Base-by-base conservation (phyloP, 2,329 filamentous ascomycete species). In the Pyricularia pennisetigena region DNA sequence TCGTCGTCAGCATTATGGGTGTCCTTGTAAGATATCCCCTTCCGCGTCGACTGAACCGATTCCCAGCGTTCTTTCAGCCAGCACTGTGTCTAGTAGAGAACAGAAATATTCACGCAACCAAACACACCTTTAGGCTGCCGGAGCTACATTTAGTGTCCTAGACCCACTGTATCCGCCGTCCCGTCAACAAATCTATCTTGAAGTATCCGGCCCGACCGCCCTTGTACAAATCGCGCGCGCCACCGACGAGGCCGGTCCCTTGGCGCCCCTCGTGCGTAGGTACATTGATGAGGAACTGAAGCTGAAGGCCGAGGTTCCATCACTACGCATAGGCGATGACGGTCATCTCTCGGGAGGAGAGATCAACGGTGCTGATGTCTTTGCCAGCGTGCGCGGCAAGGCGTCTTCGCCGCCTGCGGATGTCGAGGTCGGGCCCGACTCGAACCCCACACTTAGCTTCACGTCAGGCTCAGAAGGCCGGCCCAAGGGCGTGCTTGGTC, bases 401-500 rank as follows among this genome's bases (percentile, higher is more conserved):
- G 80, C 80, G 0, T 78, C 81, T 9, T 77, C 86, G 66, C 66
- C 66, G 23, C 81, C 86, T 20, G 90, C 92, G 1, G 88, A 88
- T 67, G 89, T 97, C 3, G 75, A 92, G 4, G 90, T 98, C 14
- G 94, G 94, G 0, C 94, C 94, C 0, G 94, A 98, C 77, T 92
- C 90, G 20, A 90, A 84, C 7, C 90, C 90, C 1, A 97, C 90
- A 0, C 81, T 97, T 1, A 86, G 82, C 30, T 93, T 92, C 76
- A 93, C 91, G 0, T 87, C 83, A 7, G 93, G 93, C 4, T 86
- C 83, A 0, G 92, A 96, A 79, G 92, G 91, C 64, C 83, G 86
- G 71, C 93, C 93, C 41, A 97, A 97, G 82, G 93, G 93, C 72
- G 94, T 98, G 14, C 85, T 88, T 68, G 94, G 94, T 0, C 86